These are phyloP conservation scores for Trifolium fragiferum DNA, from an alignment of 306 rosid genomes.

Conservation along the genomic window DNA sequence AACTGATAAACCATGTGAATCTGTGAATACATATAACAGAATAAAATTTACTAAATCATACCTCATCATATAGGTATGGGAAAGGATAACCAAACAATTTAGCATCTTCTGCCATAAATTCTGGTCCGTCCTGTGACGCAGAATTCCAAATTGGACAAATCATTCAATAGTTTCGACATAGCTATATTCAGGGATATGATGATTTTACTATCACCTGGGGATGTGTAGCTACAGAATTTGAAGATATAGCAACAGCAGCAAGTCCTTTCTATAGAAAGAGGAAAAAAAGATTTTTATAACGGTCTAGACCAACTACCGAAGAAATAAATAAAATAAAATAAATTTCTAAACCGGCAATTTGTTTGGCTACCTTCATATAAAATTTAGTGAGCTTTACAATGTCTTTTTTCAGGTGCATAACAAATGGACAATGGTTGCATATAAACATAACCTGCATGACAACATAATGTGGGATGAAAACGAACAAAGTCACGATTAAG, in stretches of 20 bases:
- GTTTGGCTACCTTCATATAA: slow-evolving; percentile 71
- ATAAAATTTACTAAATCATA: slow-evolving; percentile 36
- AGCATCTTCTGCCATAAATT: slow-evolving; percentile 91
- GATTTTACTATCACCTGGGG: slow-evolving; percentile 72
- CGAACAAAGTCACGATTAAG: slow-evolving; percentile 1
- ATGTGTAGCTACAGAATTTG: slow-evolving; percentile 81
- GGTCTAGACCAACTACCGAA: slow-evolving; percentile 7
- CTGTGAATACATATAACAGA: slow-evolving; percentile 2
- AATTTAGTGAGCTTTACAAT: slow-evolving; percentile 77
- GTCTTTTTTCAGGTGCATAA: slow-evolving; percentile 76
- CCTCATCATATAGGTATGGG: slow-evolving; percentile 93
- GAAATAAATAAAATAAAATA: slow-evolving; percentile 33
- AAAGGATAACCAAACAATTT: slow-evolving; percentile 76
- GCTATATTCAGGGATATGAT: slow-evolving; percentile 47
- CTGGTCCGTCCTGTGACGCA: slow-evolving; percentile 91
- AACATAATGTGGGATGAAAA: slow-evolving; percentile 24
- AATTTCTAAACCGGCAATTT: slow-evolving; percentile 15
- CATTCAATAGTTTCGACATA: slow-evolving; percentile 46
- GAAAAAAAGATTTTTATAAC: slow-evolving; percentile 17
- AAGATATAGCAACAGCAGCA: slow-evolving; percentile 82
- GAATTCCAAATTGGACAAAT: slow-evolving; percentile 49
- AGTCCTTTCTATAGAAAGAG: slow-evolving; percentile 76
- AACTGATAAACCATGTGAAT: slow-evolving; percentile 6
- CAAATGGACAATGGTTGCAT: slow-evolving; percentile 97
- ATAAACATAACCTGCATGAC: slow-evolving; percentile 91